Evolutionary conservation across 108 stramenopile species (phyloP).

Genomic region (Aurantiochytrium sp.): DNA sequence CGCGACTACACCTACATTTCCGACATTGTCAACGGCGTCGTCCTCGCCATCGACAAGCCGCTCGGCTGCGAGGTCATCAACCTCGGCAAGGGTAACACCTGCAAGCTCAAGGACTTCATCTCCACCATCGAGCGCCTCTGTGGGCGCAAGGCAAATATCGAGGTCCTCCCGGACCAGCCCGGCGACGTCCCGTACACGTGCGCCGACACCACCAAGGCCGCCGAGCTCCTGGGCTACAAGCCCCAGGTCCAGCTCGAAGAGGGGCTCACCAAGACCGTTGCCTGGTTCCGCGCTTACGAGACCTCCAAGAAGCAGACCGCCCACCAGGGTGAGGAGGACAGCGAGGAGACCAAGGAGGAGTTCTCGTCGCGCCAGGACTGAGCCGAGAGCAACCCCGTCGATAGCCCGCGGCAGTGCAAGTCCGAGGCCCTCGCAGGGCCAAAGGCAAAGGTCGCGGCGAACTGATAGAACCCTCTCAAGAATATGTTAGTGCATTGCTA

Average conservation of each 20-base stretch:
- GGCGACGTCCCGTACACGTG: conserved; percentile 98
- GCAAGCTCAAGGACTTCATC: conserved; percentile 84
- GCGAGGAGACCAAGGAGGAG: not conserved
- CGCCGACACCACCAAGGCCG: conserved; percentile 87
- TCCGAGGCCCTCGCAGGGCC: no score
- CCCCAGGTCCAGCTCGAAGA: conserved; percentile 83
- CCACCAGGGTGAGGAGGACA: not conserved
- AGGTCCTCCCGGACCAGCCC: conserved; percentile 87
- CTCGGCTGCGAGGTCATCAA: conserved; percentile 90
- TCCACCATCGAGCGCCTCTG: conserved; percentile 76
- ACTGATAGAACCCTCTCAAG: no score
- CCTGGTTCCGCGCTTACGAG: conserved; percentile 71
- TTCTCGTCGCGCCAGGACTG: no score
- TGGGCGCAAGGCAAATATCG: conserved; percentile 78
- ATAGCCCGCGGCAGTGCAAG: no score
- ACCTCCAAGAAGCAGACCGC: not conserved
- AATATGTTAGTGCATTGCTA: no score
- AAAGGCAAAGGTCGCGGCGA: no score
- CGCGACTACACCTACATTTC: conserved; percentile 89
- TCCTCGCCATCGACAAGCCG: conserved; percentile 84
- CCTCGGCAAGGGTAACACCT: conserved; percentile 87
- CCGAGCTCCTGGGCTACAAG: conserved; percentile 77
- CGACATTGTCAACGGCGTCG: conserved; percentile 84
- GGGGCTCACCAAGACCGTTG: conserved; percentile 82
- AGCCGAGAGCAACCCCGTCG: no score